Percentiles rank a stretch among this genome's conserved stretches.
phyloP scores from a whole-genome alignment of 768 basidiomycete genomes.

The Myochromella boudieri region DNA sequence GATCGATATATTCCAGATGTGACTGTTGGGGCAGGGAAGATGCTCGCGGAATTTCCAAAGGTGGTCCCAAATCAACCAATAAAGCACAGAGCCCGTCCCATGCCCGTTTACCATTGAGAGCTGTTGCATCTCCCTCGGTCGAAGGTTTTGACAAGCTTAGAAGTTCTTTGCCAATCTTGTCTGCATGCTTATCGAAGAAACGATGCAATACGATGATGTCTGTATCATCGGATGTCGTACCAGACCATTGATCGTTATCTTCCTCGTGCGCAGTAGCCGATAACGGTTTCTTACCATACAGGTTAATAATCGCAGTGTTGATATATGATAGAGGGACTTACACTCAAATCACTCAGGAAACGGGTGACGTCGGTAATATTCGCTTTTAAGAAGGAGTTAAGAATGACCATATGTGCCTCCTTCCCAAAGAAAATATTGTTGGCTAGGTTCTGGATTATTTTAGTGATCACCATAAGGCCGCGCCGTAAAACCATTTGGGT shows the following conservation, averaged over 20 bases:
- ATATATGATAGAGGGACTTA: conserved; percentile 29
- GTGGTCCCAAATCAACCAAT: conserved; percentile 75
- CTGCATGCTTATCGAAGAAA: conserved; percentile 81
- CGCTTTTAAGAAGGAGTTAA: conserved; percentile 72
- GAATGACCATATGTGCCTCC: conserved; percentile 78
- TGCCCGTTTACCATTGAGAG: conserved; percentile 69
- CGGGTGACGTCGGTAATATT: conserved; percentile 74
- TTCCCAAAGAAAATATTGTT: conserved; percentile 95
- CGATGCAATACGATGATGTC: conserved; percentile 82
- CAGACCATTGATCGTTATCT: conserved; percentile 68
- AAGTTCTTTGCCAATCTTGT: conserved; percentile 86
- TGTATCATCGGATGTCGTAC: conserved; percentile 80
- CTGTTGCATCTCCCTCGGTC: conserved; percentile 53
- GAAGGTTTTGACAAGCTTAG: conserved; percentile 68
- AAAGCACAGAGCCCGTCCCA: conserved; percentile 82
- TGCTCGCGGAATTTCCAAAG: conserved; percentile 64
- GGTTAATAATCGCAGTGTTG: background rate
- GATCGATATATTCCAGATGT: conserved; percentile 65
- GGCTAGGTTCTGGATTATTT: conserved; percentile 90
- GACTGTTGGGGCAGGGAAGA: conserved; percentile 45
- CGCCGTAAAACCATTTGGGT: conserved; percentile 59
- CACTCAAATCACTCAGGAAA: conserved; percentile 76
- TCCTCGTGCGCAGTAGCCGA: conserved; percentile 47
- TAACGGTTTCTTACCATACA: conserved; percentile 33
- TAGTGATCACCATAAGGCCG: conserved; percentile 84